These are phyloP conservation scores for Lithocarpus polystachyus DNA, from an alignment of 306 rosid genomes.

Conservation along the genomic window DNA sequence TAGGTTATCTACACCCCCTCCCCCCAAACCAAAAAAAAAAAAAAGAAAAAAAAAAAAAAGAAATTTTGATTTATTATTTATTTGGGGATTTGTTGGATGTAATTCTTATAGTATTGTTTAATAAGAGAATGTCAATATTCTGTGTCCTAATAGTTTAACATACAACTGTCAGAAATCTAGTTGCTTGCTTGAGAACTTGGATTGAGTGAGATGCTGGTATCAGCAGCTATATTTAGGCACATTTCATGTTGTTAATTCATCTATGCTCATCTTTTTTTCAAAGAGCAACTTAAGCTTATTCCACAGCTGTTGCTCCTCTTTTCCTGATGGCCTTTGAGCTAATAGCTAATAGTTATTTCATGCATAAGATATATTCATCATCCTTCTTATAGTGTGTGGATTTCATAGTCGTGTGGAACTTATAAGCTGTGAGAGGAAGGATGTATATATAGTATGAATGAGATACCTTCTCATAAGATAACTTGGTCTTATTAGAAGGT, in stretches of 20 bases:
- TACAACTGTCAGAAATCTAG: neutral
- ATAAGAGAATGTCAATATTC: neutral
- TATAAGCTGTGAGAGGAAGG: too few relatives aligned
- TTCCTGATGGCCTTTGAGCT: too few relatives aligned
- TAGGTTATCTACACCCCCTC: slow-evolving; percentile 3
- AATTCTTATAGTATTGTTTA: neutral
- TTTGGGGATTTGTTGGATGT: slow-evolving; percentile 2
- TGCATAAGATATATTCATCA: too few relatives aligned
- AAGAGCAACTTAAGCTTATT: too few relatives aligned
- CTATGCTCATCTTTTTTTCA: neutral
- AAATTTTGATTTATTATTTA: neutral
- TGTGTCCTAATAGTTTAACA: neutral
- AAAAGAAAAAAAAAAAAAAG: neutral
- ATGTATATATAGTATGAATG: too few relatives aligned
- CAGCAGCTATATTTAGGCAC: neutral
- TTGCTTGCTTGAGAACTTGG: neutral
- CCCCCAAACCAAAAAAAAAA: too few relatives aligned
- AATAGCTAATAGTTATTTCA: too few relatives aligned
- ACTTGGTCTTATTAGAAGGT: too few relatives aligned
- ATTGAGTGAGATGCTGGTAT: neutral
- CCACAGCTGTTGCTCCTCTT: too few relatives aligned
- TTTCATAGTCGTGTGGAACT: too few relatives aligned
- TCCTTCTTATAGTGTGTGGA: too few relatives aligned
- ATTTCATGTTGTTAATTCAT: neutral
- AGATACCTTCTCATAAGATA: too few relatives aligned